These are phyloP conservation scores for Evansstolkia leycettana DNA, from an alignment of 495 filamentous ascomycete genomes.

Conservation along the genomic window DNA sequence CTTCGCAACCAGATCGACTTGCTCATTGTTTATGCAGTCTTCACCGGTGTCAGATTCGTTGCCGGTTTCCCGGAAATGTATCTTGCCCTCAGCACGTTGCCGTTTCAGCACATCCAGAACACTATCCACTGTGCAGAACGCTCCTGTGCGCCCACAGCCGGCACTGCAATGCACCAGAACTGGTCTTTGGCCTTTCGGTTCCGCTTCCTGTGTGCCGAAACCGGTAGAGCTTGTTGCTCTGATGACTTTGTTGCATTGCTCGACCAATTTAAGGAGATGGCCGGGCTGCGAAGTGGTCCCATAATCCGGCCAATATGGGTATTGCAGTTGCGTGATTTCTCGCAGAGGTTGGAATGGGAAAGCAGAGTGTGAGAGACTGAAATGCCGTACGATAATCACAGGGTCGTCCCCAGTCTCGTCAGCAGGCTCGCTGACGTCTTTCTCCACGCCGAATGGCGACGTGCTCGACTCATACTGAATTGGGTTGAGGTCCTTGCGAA, in stretches of 20 bases:
- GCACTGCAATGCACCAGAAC: constrained; percentile 92
- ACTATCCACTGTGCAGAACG: constrained; percentile 92
- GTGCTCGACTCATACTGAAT: constrained; percentile 7
- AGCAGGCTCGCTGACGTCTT: constrained; percentile 5
- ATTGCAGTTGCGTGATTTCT: constrained; percentile 92
- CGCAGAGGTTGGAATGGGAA: constrained; percentile 78
- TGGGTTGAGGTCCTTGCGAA: constrained; percentile 1
- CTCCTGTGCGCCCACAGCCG: constrained; percentile 88
- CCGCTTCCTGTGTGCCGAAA: constrained; percentile 35
- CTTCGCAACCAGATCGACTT: constrained; percentile 65
- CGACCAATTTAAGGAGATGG: constrained; percentile 76
- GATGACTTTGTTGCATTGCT: constrained; percentile 57
- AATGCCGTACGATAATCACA: constrained; percentile 74
- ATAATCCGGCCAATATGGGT: constrained; percentile 92
- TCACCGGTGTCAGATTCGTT: constrained; percentile 34
- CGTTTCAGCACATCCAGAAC: constrained; percentile 88
- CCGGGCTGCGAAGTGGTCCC: constrained; percentile 81
- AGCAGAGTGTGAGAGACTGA: constrained; percentile 63
- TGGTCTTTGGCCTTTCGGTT: constrained; percentile 46
- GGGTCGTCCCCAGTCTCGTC: constrained; percentile 40
- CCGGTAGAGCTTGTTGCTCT: constrained; percentile 21
- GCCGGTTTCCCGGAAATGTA: constrained; percentile 8
- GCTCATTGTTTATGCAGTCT: constrained; percentile 41
- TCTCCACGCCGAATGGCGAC: constrained; percentile 5
- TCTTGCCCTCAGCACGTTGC: constrained; percentile 36